phyloP scores from a whole-genome alignment of 208 protist species.

The Endotrypanum monterogeii region DNA sequence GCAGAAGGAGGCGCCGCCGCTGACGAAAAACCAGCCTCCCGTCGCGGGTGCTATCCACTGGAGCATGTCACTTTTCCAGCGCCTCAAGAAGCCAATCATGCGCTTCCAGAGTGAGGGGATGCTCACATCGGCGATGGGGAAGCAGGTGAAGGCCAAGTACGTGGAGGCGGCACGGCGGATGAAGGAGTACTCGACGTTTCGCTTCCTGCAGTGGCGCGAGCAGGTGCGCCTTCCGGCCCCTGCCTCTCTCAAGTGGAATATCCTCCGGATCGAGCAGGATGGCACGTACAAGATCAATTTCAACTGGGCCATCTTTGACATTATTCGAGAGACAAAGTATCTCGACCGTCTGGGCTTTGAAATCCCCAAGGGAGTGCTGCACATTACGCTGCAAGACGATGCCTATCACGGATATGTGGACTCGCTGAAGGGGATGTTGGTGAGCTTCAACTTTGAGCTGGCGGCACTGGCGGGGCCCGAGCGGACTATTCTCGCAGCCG shows the following conservation, averaged over 20 bases:
- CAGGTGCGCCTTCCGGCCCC: slow-evolving; percentile 85
- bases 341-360: slow-evolving; percentile 96
- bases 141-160: slow-evolving; percentile 92
- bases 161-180: slow-evolving; percentile 93
- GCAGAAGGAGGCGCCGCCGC: slow-evolving; percentile 90
- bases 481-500: slow-evolving; percentile 87
- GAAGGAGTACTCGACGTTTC: slow-evolving; percentile 92
- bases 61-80: slow-evolving; percentile 96
- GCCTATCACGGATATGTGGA: slow-evolving; percentile 97
- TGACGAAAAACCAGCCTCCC: slow-evolving; percentile 97
- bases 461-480: slow-evolving; percentile 87
- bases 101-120: slow-evolving; percentile 95
- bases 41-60: slow-evolving; percentile 97
- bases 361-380: slow-evolving; percentile 95
- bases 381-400: slow-evolving; percentile 98
- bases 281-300: slow-evolving; percentile 96
- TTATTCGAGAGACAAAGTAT: slow-evolving; percentile 98
- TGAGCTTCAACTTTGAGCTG: slow-evolving; percentile 90
- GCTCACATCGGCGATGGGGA: slow-evolving; percentile 88
- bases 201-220: slow-evolving; percentile 93
- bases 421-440: slow-evolving; percentile 94
- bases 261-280: slow-evolving; percentile 72
- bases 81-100: slow-evolving; percentile 97
- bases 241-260: slow-evolving; percentile 89
- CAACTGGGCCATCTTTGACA: slow-evolving; percentile 85